phyloP scores from a whole-genome alignment of 2,329 filamentous ascomycete genomes.

The Stemphylium lycopersici region DNA sequence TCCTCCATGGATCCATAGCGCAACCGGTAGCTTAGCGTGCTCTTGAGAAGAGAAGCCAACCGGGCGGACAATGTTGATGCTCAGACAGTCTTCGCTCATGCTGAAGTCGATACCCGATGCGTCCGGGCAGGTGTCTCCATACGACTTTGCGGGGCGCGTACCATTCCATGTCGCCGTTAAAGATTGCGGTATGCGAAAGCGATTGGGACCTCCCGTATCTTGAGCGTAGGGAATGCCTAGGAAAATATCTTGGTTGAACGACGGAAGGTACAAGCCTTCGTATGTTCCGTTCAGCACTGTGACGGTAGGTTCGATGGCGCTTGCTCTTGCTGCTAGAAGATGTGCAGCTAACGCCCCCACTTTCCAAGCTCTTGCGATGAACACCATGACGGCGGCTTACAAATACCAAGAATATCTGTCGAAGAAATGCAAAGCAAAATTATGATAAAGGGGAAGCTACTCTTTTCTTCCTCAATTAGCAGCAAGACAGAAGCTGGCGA shows the following conservation, averaged over 20 bases:
- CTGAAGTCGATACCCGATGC: constrained; percentile 42
- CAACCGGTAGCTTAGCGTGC: constrained; percentile 58
- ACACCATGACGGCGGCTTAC: constrained; percentile 15
- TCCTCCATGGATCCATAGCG: constrained; percentile 65
- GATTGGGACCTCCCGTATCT: constrained; percentile 59
- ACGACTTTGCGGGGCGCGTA: constrained; percentile 48
- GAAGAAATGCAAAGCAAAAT: neutral
- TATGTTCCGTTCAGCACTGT: constrained; percentile 46
- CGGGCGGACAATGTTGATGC: constrained; percentile 66
- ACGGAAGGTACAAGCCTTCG: constrained; percentile 39
- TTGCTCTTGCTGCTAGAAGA: constrained; percentile 18
- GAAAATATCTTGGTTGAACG: constrained; percentile 55
- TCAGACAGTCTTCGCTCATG: constrained; percentile 64
- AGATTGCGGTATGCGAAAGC: constrained; percentile 59
- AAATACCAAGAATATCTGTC: neutral
- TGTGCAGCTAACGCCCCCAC: constrained; percentile 18
- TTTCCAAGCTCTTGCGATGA: constrained; percentile 26
- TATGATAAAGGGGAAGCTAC: neutral
- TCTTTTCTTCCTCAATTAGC: constrained; percentile 20
- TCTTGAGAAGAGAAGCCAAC: constrained; percentile 50
- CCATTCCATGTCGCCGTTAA: constrained; percentile 55
- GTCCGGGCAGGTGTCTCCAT: constrained; percentile 52
- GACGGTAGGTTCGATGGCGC: constrained; percentile 31
- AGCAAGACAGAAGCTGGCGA: constrained; percentile 6
- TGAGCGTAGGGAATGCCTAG: constrained; percentile 63